Evolutionary conservation across 306 rosid genomes (phyloP), one percentile per base, ranked within the genome.

Genomic region (Trifolium dubium): DNA sequence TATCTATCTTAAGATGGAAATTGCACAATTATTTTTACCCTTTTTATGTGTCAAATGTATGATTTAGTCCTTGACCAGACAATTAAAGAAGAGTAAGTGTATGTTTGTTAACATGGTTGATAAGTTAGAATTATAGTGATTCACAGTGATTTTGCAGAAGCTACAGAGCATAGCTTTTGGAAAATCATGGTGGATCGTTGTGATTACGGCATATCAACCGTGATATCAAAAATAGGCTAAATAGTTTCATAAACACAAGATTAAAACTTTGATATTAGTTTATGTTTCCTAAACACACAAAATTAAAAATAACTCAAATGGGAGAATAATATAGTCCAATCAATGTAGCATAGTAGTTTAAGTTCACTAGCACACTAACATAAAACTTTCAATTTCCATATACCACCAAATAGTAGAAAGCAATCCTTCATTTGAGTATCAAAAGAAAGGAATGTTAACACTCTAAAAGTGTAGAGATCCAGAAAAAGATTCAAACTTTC

Each of bases 401-500:
- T 11, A 63, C 68, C 4, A 59, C 35, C 3, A 8, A 31, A 34
- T 34, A 4, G 37, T 34, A 34, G 1, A 34, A 34, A 34, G 37
- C 4, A 34, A 34, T 1, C 37, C 37, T 34, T 34, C 4, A 34
- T 34, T n/a, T 18, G 8, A 18, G 17, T 29, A 44, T 2, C n/a
- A 29, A 58, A 58, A 30, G 5, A 56, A 56, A 59, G 2, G 0
- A 18, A 29, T 44, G 15, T 44, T 11, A 60, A 31, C 18, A 13
- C 40, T 12, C 23, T 31, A 6, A 31, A 31, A 60, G 10, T 31
- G 0, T 56, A 77, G 15, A 72, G 49, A 77, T 66, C 74, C 63
- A 49, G 30, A n/a, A 69, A 50, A 71, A 71, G 35, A 56, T 37
- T 18, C 29, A 76, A 66, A 47, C 60, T 55, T 81, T 64, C 63